These are phyloP conservation scores for Pichia exigua DNA, from an alignment of 805 yeast genomes.

Conservation along the genomic window DNA sequence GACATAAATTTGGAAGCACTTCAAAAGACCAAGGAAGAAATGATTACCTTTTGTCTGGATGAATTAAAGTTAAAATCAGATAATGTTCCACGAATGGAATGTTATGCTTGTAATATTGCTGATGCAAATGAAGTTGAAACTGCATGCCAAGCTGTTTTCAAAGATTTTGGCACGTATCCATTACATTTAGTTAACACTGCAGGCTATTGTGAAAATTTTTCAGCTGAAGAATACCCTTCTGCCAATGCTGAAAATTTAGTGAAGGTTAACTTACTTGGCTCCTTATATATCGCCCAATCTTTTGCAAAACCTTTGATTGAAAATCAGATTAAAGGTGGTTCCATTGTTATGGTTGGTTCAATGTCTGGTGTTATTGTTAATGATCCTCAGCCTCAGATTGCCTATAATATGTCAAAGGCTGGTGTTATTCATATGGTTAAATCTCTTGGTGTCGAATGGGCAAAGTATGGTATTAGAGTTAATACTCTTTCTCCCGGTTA, in stretches of 20 bases:
- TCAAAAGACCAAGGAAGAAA: constrained; percentile 44
- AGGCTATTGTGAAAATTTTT: constrained; percentile 77
- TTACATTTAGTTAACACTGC: constrained; percentile 69
- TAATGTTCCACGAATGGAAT: constrained; percentile 36
- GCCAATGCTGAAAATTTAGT: constrained; percentile 58
- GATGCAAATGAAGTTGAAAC: constrained; percentile 52
- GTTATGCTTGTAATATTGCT: constrained; percentile 71
- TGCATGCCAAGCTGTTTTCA: constrained; percentile 45
- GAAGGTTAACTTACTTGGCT: constrained; percentile 67
- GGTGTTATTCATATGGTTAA: constrained; percentile 76
- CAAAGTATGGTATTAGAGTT: constrained; percentile 65
- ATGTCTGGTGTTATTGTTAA: constrained; percentile 74
- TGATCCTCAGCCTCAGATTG: constrained; percentile 72
- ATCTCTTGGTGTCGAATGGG: constrained; percentile 78
- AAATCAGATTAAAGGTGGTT: constrained; percentile 45
- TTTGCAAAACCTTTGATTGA: constrained; percentile 61
- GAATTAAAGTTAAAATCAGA: constrained; percentile 22
- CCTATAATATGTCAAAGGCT: constrained; percentile 81
- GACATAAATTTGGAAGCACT: constrained; percentile 60
- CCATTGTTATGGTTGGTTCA: constrained; percentile 65
- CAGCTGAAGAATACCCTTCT: constrained; percentile 73
- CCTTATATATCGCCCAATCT: constrained; percentile 66
- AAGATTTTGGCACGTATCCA: constrained; percentile 53
- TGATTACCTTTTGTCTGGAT: constrained; percentile 22
- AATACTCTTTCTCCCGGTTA: constrained; percentile 77